Evolutionary conservation across 148 eudicot species (phyloP), one percentile per base, ranked within the genome.

Genomic region (Salicornia ramosissima): DNA sequence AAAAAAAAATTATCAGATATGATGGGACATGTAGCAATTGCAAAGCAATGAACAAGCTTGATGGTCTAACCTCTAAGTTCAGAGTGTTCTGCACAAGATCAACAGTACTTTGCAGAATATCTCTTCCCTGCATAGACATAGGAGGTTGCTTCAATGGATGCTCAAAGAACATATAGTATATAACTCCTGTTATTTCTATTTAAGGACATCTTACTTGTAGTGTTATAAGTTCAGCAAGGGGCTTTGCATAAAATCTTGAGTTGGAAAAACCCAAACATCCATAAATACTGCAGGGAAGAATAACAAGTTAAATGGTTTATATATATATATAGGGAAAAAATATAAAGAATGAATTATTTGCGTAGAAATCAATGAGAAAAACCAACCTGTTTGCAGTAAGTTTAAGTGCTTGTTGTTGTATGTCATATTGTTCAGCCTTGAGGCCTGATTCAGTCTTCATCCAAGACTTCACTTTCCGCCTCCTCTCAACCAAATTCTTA

Each of bases 161-260:
- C 47, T 55, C 49, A 40, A 57, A 55, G 43, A 64, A 33, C 22
- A 47, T 59, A 40, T 22, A 54, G 45, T 24, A 67, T 8, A 39
- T 49, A 22, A 45, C 45, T 11, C n/a, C n/a, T n/a, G 13, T 43
- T 3, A 54, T 47, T 58, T 50, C 55, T 10, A 43, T 31, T 36
- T n/a, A n/a, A n/a, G 55, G 15, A 47, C 9, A 46, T 63, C 83
- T 59, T 75, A 87, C 98, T 68, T 90, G 97, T 73, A 78, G 72
- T 61, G 98, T 94, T 28, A 90, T 88, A 71, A 94, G 85, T 75
- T 94, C 98, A 30, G 98, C 98, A 30, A 94, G 89, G 45, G 97
- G 97, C 80, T 94, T 94, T 67, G 97, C 97, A 81, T 87, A 94
- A 78, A 94, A 94, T 81, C 98, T 87, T 73, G 98, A 94, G 81